A percentile compares a stretch with the other conserved stretches of the same genome.
phyloP scores from a whole-genome alignment of 345 rosid genomes.

The Lepidium sativum region DNA sequence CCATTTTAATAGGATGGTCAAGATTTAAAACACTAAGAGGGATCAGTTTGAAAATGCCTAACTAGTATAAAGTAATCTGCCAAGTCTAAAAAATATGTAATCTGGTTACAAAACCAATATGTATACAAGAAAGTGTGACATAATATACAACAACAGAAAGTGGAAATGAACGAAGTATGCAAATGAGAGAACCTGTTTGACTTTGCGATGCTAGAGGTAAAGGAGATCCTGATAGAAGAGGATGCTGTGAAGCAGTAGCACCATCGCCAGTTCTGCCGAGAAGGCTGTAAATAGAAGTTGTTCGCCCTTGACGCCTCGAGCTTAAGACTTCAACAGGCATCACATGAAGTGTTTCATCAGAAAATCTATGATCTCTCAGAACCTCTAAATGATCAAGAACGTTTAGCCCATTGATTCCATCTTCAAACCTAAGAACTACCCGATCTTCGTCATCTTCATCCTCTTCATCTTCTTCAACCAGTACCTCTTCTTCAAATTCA shows the following conservation, averaged over 20 bases:
- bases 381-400: slow-evolving; percentile 92
- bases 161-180: not conserved
- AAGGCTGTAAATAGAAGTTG: slow-evolving; percentile 90
- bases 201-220: slow-evolving; percentile 35
- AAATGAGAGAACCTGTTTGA: slow-evolving; percentile 52
- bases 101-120: not conserved
- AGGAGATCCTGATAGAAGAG: slow-evolving; percentile 69
- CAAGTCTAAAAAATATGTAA: not conserved
- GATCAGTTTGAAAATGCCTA: not conserved
- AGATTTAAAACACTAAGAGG: not conserved
- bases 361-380: slow-evolving; percentile 76
- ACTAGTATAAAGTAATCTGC: not conserved
- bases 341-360: slow-evolving; percentile 78
- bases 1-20: not conserved
- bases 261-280: slow-evolving; percentile 69
- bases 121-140: not conserved
- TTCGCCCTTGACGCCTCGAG: slow-evolving; percentile 91
- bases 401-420: slow-evolving; percentile 84
- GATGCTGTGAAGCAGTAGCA: slow-evolving; percentile 67
- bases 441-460: slow-evolving; percentile 68
- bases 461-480: slow-evolving; percentile 87
- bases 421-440: slow-evolving; percentile 77
- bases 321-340: slow-evolving; percentile 98
- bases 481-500: slow-evolving; percentile 84
- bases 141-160: not conserved